These are phyloP conservation scores for Tilletia walkeri DNA, from an alignment of 1,284 basidiomycete genomes.

Conservation along the genomic window DNA sequence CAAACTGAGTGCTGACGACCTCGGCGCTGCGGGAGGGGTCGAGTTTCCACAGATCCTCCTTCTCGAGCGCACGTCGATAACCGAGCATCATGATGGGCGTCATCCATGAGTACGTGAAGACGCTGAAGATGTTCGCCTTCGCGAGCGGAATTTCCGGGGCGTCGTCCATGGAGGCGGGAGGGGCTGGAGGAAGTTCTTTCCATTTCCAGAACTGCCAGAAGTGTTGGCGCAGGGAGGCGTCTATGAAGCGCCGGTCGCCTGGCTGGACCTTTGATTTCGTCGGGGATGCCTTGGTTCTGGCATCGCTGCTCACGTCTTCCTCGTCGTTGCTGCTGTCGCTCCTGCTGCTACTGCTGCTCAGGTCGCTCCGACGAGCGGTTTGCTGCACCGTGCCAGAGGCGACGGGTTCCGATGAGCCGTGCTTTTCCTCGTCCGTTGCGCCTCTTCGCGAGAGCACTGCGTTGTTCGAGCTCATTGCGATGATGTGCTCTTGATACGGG, in stretches of 20 bases:
- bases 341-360: not conserved
- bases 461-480: too few species aligned
- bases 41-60: constrained; percentile 79
- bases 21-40: constrained; percentile 62
- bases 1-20: constrained; percentile 66
- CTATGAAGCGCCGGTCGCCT: constrained; percentile 38
- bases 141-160: constrained; percentile 63
- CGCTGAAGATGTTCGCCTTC: constrained; percentile 61
- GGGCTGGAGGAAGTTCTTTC: constrained; percentile 44
- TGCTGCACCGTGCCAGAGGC: too few species aligned
- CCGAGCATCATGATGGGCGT: constrained; percentile 67
- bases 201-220: constrained; percentile 53
- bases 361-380: not conserved
- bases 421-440: too few species aligned
- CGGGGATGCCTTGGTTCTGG: not conserved
- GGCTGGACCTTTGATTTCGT: constrained; percentile 30
- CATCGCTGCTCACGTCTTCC: not conserved
- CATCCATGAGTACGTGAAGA: constrained; percentile 71
- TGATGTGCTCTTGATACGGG: too few species aligned
- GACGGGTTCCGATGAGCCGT: too few species aligned
- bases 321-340: not conserved
- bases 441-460: too few species aligned
- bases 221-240: constrained; percentile 42
- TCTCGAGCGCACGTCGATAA: constrained; percentile 75
- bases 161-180: constrained; percentile 61